Evolutionary conservation across 2,329 filamentous ascomycete species (phyloP), one percentile per base, ranked within the genome.

Genomic region (Coleophoma crateriformis): DNA sequence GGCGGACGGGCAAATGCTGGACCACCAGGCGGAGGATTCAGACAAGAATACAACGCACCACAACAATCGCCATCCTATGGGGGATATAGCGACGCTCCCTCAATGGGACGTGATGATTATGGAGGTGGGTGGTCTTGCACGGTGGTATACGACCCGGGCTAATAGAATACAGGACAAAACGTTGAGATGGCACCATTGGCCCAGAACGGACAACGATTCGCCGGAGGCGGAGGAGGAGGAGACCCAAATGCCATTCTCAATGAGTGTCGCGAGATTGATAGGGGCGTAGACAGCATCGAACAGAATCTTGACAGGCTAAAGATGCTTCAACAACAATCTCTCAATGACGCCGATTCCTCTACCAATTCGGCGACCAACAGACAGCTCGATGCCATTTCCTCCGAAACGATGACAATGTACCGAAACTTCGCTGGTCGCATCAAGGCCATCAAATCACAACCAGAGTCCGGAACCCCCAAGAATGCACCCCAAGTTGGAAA

Each of bases 391-490:
- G 72, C 74, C 50, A 76, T 91, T 50, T 86, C 84, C 57, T 77
- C 84, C 41, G 85, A 92, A 56, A 92, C 91, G 58, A 95, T 95
- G 84, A 81, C 80, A 46, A 76, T 84, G 48, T 96, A 95, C 75
- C 85, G 88, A 54, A 81, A 78, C 52, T 79, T 97, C 50, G 88
- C 87, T 50, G 82, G 86, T 47, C 85, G 88, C 47, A 84, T 96
- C 57, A 88, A 87, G 69, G 76, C 79, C 54, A 79, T 96, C 72
- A 96, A 96, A 77, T 84, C 84, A 58, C 85, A 85, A 60, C 85
- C 85, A 38, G 89, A 91, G 52, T 85, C 87, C 22, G 81, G 82
- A 51, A 82, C 81, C 55, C 75, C 84, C 41, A 83, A 83, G 64
- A 94, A 95, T 68, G 78, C 80, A 49, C 78, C 85, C 33, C 91